Conservation (phyloP, 441 rosid genomes). For the Syzygium malaccense region DNA sequence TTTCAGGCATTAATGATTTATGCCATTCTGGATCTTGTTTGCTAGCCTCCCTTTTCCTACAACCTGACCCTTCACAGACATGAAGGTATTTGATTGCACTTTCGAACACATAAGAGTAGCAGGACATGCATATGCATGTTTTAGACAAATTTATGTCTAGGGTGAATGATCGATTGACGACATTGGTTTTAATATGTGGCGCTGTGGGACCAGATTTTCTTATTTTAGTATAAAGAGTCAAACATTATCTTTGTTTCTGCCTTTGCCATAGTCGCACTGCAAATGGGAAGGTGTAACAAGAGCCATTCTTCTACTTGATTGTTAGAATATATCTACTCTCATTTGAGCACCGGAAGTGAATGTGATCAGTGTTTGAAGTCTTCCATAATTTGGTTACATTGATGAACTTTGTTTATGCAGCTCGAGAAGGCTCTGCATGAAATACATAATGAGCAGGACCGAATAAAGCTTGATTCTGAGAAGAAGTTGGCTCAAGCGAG, state of each 20-base stretch:
- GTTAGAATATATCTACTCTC: neutral
- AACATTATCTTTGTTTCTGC: neutral
- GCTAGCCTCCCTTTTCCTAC: neutral
- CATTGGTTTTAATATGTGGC: neutral
- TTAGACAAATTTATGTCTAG: neutral
- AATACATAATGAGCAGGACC: constrained; percentile 41
- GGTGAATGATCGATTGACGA: neutral
- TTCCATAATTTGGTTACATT: neutral
- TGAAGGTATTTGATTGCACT: neutral
- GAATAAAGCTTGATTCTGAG: constrained; percentile 48
- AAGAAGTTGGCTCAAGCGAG: constrained; percentile 54
- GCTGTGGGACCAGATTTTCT: neutral
- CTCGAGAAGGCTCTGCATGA: constrained; percentile 67
- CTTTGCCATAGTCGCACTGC: neutral
- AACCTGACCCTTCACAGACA: neutral
- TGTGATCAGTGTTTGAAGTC: neutral
- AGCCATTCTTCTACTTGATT: neutral
- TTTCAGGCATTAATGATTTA: neutral
- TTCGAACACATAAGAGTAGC: neutral
- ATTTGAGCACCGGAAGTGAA: neutral
- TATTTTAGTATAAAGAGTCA: neutral
- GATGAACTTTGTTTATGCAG: constrained; percentile 21
- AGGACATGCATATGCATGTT: neutral
- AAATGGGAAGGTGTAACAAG: neutral
- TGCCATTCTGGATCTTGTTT: neutral